These are phyloP conservation scores for Myrica gale DNA, from an alignment of 306 rosid genomes.

Conservation along the genomic window DNA sequence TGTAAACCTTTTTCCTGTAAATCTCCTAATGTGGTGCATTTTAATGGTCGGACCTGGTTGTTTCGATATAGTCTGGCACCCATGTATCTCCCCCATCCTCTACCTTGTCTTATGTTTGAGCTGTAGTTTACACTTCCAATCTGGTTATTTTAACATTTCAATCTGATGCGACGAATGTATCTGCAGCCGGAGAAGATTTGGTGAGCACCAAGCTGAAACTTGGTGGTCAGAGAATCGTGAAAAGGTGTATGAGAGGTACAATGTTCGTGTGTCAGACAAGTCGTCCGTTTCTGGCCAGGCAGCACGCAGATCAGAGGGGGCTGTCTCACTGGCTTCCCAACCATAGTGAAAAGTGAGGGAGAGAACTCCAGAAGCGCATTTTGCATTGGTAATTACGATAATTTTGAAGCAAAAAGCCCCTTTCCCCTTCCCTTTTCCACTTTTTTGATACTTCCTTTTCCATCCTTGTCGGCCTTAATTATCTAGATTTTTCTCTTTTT, in stretches of 20 bases:
- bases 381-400: slow-evolving; percentile 36
- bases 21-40: not conserved
- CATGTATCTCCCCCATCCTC: slow-evolving; percentile 8
- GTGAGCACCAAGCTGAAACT: slow-evolving; percentile 94
- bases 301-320: slow-evolving; percentile 46
- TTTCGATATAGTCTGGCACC: not conserved
- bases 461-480: slow-evolving; percentile 17
- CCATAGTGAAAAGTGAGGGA: slow-evolving; percentile 40
- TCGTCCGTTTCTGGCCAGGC: slow-evolving; percentile 58
- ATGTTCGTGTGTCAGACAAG: slow-evolving; percentile 66
- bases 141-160: not conserved
- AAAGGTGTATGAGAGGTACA: slow-evolving; percentile 79
- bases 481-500: slow-evolving; percentile 10
- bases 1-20: not conserved
- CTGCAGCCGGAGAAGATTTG: slow-evolving; percentile 95
- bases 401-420: slow-evolving; percentile 27
- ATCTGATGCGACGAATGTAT: slow-evolving; percentile 26
- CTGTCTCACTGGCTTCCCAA: slow-evolving; percentile 52
- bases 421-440: not conserved
- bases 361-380: slow-evolving; percentile 31
- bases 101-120: not conserved
- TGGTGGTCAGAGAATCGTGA: slow-evolving; percentile 99
- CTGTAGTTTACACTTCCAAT: not conserved
- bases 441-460: slow-evolving; percentile 19
- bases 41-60: not conserved